Percentiles rank a stretch among this genome's conserved stretches.
These are phyloP conservation scores for Verticillium isaacii DNA, from an alignment of 2,329 filamentous ascomycete species.

Conservation along the genomic window DNA sequence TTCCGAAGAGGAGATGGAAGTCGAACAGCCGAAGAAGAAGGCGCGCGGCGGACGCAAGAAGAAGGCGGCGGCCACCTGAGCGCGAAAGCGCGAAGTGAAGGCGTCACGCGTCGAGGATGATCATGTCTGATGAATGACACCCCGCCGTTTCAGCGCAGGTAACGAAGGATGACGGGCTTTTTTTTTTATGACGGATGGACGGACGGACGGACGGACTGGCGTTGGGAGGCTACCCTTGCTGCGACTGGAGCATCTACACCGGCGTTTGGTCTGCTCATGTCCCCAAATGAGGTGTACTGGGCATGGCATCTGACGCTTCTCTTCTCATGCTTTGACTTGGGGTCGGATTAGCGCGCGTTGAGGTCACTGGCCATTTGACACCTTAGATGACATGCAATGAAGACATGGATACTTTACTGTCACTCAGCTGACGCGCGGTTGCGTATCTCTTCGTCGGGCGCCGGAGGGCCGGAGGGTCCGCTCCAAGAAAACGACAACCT, in stretches of 20 bases:
- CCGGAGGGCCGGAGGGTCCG: background rate
- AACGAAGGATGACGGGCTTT: background rate
- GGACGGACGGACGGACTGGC: slow-evolving; percentile 1
- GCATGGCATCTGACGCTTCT: background rate
- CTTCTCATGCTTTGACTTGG: background rate
- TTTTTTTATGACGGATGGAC: background rate
- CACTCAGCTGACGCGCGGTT: background rate
- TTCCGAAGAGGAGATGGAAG: slow-evolving; percentile 40
- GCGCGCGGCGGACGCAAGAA: slow-evolving; percentile 43
- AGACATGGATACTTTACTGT: background rate
- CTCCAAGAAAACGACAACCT: too few species aligned
- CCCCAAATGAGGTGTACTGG: background rate
- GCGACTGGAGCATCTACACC: slow-evolving; percentile 16
- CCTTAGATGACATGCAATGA: background rate
- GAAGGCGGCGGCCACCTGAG: slow-evolving; percentile 29
- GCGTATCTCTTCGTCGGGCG: background rate
- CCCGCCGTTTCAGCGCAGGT: background rate
- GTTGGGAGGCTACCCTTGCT: background rate
- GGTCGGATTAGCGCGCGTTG: background rate
- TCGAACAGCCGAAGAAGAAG: slow-evolving; percentile 43
- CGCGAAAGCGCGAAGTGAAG: background rate
- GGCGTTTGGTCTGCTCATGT: slow-evolving; percentile 15
- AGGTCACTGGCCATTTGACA: background rate
- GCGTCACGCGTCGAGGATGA: background rate
- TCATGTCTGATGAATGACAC: background rate